Conservation (phyloP, 2,329 filamentous ascomycete genomes). For the Penicillium corylophilum region DNA sequence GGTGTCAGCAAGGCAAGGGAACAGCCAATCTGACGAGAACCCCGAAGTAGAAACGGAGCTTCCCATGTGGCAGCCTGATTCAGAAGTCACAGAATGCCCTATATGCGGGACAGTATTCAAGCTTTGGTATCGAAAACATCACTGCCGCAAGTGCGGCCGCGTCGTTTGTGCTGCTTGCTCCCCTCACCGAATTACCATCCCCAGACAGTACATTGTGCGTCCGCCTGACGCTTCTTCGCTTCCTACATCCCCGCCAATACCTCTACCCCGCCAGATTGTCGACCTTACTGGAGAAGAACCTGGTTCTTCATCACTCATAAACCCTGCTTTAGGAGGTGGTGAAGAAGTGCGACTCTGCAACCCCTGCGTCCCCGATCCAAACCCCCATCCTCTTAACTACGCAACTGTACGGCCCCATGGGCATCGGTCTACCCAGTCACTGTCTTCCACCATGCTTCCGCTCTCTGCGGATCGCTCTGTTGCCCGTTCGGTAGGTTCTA, state of each 20-base stretch:
- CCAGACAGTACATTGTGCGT: conserved; percentile 86
- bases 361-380: conserved; percentile 70
- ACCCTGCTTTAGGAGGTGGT: conserved; percentile 60
- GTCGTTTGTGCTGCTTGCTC: conserved; percentile 90
- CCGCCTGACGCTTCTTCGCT: conserved; percentile 57
- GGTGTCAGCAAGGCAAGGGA: background rate
- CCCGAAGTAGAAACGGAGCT: conserved; percentile 31
- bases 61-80: conserved; percentile 85
- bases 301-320: conserved; percentile 30
- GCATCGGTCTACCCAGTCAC: conserved; percentile 21
- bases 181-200: conserved; percentile 91
- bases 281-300: conserved; percentile 48
- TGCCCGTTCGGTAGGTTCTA: conserved; percentile 3
- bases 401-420: conserved; percentile 22
- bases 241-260: conserved; percentile 44
- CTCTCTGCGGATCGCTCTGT: background rate
- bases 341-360: conserved; percentile 70
- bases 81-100: conserved; percentile 76
- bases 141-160: conserved; percentile 93
- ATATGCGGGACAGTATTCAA: conserved; percentile 80
- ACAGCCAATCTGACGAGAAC: background rate
- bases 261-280: conserved; percentile 40
- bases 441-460: conserved; percentile 17
- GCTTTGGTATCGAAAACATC: conserved; percentile 85
- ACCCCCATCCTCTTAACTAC: conserved; percentile 52